Conservation (phyloP, 768 basidiomycete species). For the Rhizopogon sp. region DNA sequence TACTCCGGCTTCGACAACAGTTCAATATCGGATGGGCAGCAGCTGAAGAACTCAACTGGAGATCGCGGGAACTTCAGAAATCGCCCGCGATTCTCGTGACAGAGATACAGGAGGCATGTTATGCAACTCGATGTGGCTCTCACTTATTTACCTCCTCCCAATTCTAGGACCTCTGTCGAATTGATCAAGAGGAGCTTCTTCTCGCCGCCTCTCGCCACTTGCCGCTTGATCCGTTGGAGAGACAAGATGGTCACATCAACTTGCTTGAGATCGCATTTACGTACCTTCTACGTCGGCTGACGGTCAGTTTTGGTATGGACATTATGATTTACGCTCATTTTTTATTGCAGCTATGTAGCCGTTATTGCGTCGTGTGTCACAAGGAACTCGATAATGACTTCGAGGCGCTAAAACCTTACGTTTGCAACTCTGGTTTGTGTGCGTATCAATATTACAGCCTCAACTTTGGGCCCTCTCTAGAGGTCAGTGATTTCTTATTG, state of each 20-base stretch:
- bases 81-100: conserved; percentile 34
- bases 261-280: conserved; percentile 58
- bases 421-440: conserved; percentile 62
- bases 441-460: conserved; percentile 64
- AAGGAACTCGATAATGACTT: conserved; percentile 46
- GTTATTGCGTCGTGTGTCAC: conserved; percentile 75
- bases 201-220: conserved; percentile 37
- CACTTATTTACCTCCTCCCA: neutral
- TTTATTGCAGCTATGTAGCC: conserved; percentile 49
- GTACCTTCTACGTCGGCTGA: conserved; percentile 60
- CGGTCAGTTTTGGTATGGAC: conserved; percentile 31
- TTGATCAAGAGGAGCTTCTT: conserved; percentile 40
- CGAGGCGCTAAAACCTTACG: conserved; percentile 68
- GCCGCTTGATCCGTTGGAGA: conserved; percentile 50
- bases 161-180: conserved; percentile 15
- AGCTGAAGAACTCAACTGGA: conserved; percentile 49
- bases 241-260: conserved; percentile 39
- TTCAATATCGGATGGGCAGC: conserved; percentile 65
- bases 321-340: neutral
- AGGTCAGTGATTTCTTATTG: conserved; percentile 35
- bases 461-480: conserved; percentile 62
- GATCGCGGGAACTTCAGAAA: conserved; percentile 41
- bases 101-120: conserved; percentile 25
- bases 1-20: conserved; percentile 47
- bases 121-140: neutral